Evolutionary conservation across 2,329 filamentous ascomycete genomes (phyloP).

Genomic region (Pleoardoris graminearum): DNA sequence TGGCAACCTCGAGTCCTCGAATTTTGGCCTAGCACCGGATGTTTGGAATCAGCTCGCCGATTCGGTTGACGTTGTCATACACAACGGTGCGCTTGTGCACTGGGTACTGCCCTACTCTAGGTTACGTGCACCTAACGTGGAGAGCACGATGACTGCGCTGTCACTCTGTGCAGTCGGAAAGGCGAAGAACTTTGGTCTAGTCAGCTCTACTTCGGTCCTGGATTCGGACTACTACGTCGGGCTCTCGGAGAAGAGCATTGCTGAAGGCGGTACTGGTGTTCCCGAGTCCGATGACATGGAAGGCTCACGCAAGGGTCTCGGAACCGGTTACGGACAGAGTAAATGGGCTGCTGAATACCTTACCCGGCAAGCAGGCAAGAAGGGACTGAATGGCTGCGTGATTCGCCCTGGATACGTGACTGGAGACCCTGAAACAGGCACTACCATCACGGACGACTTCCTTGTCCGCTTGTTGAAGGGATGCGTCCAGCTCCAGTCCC

Average conservation of each 20-base stretch:
- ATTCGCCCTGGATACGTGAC: slow-evolving; percentile 84
- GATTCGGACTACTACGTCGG: slow-evolving; percentile 81
- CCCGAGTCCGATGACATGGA: slow-evolving; percentile 76
- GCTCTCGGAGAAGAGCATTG: slow-evolving; percentile 66
- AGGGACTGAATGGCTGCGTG: slow-evolving; percentile 75
- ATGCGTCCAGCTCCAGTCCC: slow-evolving; percentile 74
- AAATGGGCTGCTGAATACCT: slow-evolving; percentile 82
- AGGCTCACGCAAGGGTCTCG: slow-evolving; percentile 74
- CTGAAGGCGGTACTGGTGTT: slow-evolving; percentile 66
- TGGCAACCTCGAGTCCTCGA: slow-evolving; percentile 73
- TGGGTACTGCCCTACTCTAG: slow-evolving; percentile 80
- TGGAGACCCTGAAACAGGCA: slow-evolving; percentile 70
- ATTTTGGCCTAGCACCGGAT: slow-evolving; percentile 69
- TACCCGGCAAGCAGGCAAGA: slow-evolving; percentile 74
- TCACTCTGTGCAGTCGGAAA: slow-evolving; percentile 75
- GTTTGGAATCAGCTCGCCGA: slow-evolving; percentile 68
- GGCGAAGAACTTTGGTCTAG: slow-evolving; percentile 78
- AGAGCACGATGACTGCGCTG: slow-evolving; percentile 77
- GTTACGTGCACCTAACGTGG: slow-evolving; percentile 74
- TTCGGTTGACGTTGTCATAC: slow-evolving; percentile 68
- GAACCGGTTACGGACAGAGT: slow-evolving; percentile 86
- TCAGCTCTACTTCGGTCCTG: slow-evolving; percentile 79
- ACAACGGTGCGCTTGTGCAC: slow-evolving; percentile 75
- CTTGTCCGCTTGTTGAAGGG: slow-evolving; percentile 84
- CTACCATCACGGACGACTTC: slow-evolving; percentile 84